phyloP scores from a whole-genome alignment of 140 eudicot species.

The Anethum foeniculum region DNA sequence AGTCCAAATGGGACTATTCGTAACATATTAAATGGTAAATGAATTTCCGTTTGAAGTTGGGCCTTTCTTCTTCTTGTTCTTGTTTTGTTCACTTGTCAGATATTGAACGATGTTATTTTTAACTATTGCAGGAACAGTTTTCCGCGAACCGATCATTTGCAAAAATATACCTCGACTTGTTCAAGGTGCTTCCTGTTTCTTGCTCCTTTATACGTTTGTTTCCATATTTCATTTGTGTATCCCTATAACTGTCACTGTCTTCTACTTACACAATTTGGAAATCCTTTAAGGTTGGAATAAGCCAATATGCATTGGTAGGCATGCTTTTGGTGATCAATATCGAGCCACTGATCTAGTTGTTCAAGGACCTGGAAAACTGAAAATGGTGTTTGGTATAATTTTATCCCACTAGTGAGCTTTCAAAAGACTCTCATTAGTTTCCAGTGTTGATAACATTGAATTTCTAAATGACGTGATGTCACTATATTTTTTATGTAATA shows the following conservation, averaged over 20 bases:
- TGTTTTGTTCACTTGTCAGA: not conserved
- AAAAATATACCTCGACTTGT: slow-evolving; percentile 85
- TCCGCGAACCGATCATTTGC: slow-evolving; percentile 96
- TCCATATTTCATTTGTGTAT: not conserved
- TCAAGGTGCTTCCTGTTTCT: slow-evolving; percentile 45
- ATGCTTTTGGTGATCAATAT: slow-evolving; percentile 98
- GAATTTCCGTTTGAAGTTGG: not conserved
- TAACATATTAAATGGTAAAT: slow-evolving; percentile 80
- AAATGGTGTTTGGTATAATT: slow-evolving; percentile 75
- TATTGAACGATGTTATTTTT: slow-evolving; percentile 9
- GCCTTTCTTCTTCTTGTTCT: not conserved
- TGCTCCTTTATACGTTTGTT: not conserved
- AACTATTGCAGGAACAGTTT: slow-evolving; percentile 73
- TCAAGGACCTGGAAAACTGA: slow-evolving; percentile 91
- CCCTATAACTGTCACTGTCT: not conserved
- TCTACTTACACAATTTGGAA: not conserved
- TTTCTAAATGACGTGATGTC: not conserved
- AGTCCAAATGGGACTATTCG: slow-evolving; percentile 99
- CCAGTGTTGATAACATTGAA: not conserved
- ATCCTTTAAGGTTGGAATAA: slow-evolving; percentile 74
- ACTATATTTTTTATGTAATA: not conserved
- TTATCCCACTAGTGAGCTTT: not conserved
- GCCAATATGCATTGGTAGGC: slow-evolving; percentile 97
- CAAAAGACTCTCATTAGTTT: slow-evolving; percentile 4
- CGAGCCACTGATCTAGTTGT: slow-evolving; percentile 89